Conservation (phyloP, 768 basidiomycete species). For the Suillus subluteus region DNA sequence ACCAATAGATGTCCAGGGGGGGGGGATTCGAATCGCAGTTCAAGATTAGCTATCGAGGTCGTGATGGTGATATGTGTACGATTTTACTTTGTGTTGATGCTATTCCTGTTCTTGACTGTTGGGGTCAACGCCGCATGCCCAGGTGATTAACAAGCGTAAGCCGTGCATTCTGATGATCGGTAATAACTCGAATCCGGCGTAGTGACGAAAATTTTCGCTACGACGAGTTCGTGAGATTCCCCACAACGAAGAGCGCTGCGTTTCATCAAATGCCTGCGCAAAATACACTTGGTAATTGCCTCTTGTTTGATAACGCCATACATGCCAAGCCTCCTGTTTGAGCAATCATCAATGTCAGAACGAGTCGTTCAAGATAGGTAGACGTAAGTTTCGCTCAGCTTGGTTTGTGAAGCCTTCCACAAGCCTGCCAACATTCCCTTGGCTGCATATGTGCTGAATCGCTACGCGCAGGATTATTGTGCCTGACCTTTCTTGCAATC, state of each 20-base stretch:
- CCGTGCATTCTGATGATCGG: neutral
- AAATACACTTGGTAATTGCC: neutral
- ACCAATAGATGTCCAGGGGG: too few species aligned
- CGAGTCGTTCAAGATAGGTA: neutral
- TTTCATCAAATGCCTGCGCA: neutral
- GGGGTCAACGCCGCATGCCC: neutral
- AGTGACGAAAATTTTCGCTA: neutral
- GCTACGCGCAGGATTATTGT: constrained; percentile 25
- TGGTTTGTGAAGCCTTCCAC: constrained; percentile 20
- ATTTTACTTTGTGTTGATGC: neutral
- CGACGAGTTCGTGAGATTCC: constrained; percentile 1
- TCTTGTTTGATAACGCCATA: neutral
- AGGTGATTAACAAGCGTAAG: neutral
- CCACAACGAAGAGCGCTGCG: neutral
- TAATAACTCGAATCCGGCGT: constrained; percentile 6
- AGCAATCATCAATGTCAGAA: constrained; percentile 1
- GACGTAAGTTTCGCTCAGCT: constrained; percentile 5
- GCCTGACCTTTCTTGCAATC: constrained; percentile 41
- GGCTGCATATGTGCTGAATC: neutral
- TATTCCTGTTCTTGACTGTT: neutral
- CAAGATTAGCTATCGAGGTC: neutral
- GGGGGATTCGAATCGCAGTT: neutral
- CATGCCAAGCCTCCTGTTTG: constrained; percentile 5
- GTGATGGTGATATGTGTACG: too few species aligned
- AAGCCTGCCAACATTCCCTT: neutral